Evolutionary conservation across 2,329 filamentous ascomycete species (phyloP).

Genomic region (Calonectria hawksworthii): DNA sequence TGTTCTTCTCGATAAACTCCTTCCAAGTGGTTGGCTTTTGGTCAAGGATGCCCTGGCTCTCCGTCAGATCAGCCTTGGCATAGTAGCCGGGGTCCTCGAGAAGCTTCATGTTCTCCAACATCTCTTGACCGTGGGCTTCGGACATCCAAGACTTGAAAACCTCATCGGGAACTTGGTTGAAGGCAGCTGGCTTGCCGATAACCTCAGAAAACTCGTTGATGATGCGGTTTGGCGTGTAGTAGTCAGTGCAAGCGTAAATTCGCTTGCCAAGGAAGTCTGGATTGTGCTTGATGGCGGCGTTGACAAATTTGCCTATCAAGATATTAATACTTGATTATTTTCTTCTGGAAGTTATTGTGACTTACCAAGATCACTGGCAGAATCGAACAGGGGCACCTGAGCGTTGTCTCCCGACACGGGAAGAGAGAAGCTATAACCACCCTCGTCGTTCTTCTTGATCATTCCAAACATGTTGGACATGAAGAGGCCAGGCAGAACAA

Average conservation of each 20-base stretch:
- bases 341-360: conserved; percentile 20
- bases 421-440: conserved; percentile 46
- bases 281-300: conserved; percentile 50
- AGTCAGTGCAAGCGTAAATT: conserved; percentile 54
- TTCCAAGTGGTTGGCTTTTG: conserved; percentile 56
- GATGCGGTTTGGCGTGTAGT: conserved; percentile 51
- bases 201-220: conserved; percentile 53
- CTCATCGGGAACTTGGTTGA: conserved; percentile 49
- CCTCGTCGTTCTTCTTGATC: conserved; percentile 48
- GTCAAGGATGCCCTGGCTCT: conserved; percentile 50
- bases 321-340: not conserved
- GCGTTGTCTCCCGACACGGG: conserved; percentile 49
- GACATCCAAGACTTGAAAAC: conserved; percentile 53
- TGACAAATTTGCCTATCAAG: conserved; percentile 50
- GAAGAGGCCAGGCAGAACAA: conserved; percentile 66
- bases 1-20: conserved; percentile 52
- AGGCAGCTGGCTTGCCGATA: conserved; percentile 50
- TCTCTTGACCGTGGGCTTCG: conserved; percentile 48
- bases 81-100: conserved; percentile 59
- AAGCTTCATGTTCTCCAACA: conserved; percentile 59
- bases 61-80: conserved; percentile 49
- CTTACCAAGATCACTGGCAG: conserved; percentile 56
- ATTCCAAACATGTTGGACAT: conserved; percentile 63
- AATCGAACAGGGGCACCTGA: conserved; percentile 55
- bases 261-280: conserved; percentile 47